Conservation (phyloP, 257 asterid genomes). For the Plantago elongata region DNA sequence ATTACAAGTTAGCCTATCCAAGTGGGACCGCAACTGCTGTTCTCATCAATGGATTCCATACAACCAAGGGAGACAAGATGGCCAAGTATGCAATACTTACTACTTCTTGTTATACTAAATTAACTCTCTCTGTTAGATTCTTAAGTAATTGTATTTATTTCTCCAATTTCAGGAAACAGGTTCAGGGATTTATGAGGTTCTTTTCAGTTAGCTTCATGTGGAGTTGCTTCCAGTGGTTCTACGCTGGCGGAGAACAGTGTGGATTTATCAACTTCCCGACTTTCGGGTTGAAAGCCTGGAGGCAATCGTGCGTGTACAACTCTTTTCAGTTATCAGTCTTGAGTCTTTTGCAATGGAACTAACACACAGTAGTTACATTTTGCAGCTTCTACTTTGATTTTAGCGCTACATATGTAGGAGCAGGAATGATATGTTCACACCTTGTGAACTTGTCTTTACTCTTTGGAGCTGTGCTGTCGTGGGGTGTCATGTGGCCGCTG, state of each 20-base stretch:
- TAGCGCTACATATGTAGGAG: conserved; percentile 63
- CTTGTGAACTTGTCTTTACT: conserved; percentile 56
- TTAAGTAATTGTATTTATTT: background rate
- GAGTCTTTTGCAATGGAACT: background rate
- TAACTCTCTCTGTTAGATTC: background rate
- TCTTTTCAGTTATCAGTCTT: background rate
- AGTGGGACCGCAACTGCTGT: conserved; percentile 26
- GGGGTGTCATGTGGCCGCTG: conserved; percentile 74
- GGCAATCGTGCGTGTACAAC: conserved; percentile 42
- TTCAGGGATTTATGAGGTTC: conserved; percentile 64
- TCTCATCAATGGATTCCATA: conserved; percentile 19
- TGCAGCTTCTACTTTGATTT: conserved; percentile 81
- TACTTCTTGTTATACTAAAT: background rate
- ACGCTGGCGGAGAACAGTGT: conserved; percentile 62
- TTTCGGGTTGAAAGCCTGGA: conserved; percentile 78
- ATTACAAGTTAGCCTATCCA: conserved; percentile 24
- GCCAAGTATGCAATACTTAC: conserved; percentile 39
- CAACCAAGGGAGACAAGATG: conserved; percentile 31
- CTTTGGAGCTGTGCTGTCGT: conserved; percentile 65
- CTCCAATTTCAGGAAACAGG: conserved; percentile 58
- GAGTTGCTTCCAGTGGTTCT: conserved; percentile 92
- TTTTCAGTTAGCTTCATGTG: conserved; percentile 76
- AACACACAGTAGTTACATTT: background rate
- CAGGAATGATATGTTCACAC: conserved; percentile 78
- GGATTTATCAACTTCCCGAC: conserved; percentile 73